Conservation (phyloP, 768 basidiomycete species). For the Tylopilus cervinicoccineus region DNA sequence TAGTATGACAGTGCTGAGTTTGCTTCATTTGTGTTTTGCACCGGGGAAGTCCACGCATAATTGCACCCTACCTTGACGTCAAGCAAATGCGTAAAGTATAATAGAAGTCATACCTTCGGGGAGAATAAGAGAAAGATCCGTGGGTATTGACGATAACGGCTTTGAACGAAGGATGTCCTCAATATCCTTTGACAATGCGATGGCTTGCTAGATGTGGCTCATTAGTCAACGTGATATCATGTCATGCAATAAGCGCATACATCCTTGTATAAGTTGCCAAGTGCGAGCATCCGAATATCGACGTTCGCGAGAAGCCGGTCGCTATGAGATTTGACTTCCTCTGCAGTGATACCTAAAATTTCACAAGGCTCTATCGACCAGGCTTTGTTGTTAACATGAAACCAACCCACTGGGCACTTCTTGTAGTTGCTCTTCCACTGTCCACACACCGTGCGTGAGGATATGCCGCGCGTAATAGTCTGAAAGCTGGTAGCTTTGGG, state of each 20-base stretch:
- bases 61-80: conserved; percentile 54
- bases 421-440: conserved; percentile 67
- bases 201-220: conserved; percentile 58
- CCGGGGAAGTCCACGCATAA: conserved; percentile 56
- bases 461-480: conserved; percentile 73
- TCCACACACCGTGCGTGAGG: conserved; percentile 70
- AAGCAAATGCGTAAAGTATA: not conserved
- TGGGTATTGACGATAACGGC: conserved; percentile 38
- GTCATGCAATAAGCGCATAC: conserved; percentile 39
- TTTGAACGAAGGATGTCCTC: conserved; percentile 62
- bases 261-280: conserved; percentile 84
- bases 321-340: conserved; percentile 66
- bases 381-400: not conserved
- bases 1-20: conserved; percentile 90
- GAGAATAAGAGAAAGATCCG: conserved; percentile 54
- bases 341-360: conserved; percentile 58
- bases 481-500: conserved; percentile 76
- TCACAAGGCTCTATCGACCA: not conserved
- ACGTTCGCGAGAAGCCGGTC: conserved; percentile 56
- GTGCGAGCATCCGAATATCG: conserved; percentile 67
- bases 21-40: conserved; percentile 80
- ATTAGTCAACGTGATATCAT: not conserved
- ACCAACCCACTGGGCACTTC: conserved; percentile 64
- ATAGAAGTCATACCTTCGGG: conserved; percentile 52
- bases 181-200: conserved; percentile 62